phyloP scores from a whole-genome alignment of 371 early-diverging fungal genomes.

The Nosema granulosis region DNA sequence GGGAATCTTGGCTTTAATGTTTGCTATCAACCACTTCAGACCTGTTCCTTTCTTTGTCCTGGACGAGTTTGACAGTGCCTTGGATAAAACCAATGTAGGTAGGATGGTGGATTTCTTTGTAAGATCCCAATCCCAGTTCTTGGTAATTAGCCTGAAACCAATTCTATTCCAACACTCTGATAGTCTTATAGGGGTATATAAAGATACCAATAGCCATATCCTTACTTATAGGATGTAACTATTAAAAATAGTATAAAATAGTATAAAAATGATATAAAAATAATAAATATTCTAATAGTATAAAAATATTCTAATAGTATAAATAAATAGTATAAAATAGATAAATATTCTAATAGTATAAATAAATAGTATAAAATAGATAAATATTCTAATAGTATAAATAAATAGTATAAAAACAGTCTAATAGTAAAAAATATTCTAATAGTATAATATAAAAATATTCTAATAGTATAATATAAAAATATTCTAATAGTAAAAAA shows the following conservation, averaged over 20 bases:
- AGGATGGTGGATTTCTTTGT: slow-evolving; percentile 82
- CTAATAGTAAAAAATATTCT: too few relatives aligned
- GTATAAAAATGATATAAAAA: neutral
- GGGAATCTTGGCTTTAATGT: slow-evolving; percentile 83
- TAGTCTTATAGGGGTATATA: slow-evolving; percentile 88
- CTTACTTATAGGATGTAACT: slow-evolving; percentile 28
- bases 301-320: too few relatives aligned
- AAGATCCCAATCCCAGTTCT: slow-evolving; percentile 72
- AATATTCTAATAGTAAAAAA: too few relatives aligned
- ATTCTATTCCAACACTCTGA: slow-evolving; percentile 85
- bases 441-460: too few relatives aligned
- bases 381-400: too few relatives aligned
- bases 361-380: too few relatives aligned
- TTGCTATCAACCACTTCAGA: slow-evolving; percentile 84
- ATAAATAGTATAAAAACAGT: too few relatives aligned
- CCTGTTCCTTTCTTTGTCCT: slow-evolving; percentile 96
- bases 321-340: too few relatives aligned
- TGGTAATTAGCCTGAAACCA: slow-evolving; percentile 91
- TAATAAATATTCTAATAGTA: neutral
- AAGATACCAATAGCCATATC: slow-evolving; percentile 27
- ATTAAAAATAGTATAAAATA: neutral
- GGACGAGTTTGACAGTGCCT: slow-evolving; percentile 97
- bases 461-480: too few relatives aligned
- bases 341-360: too few relatives aligned
- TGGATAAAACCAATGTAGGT: slow-evolving; percentile 90